These are phyloP conservation scores for Coprinopsis cinerea DNA, from an alignment of 768 basidiomycete genomes.

Conservation along the genomic window DNA sequence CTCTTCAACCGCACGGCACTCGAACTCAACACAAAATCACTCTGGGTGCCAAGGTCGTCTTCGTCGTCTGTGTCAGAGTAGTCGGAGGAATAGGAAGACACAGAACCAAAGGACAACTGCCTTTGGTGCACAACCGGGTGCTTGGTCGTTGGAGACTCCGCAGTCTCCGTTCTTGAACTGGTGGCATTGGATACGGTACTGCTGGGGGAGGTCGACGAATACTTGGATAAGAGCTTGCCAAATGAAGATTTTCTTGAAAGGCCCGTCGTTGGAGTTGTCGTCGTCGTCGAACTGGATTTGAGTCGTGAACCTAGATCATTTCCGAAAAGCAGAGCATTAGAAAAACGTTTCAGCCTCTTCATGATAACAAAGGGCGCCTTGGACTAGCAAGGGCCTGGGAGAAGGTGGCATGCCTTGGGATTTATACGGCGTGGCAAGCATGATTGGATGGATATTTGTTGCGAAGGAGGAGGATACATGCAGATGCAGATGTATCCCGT, in stretches of 20 bases:
- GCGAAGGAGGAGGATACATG: no score
- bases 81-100: conserved; percentile 43
- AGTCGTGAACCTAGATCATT: conserved; percentile 17
- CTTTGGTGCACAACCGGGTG: conserved; percentile 17
- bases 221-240: not conserved
- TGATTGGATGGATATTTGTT: no score
- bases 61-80: conserved; percentile 40
- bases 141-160: not conserved
- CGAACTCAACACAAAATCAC: conserved; percentile 14
- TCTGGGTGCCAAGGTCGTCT: conserved; percentile 16
- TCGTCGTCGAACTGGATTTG: conserved; percentile 4
- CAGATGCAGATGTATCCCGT: no score
- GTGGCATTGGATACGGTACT: not conserved
- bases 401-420: no score
- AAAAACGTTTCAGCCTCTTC: conserved; percentile 29
- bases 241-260: not conserved
- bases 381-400: no score
- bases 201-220: not conserved
- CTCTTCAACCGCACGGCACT: conserved; percentile 20
- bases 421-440: no score
- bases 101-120: conserved; percentile 27
- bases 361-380: no score
- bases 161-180: not conserved
- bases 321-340: conserved; percentile 22
- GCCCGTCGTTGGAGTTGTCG: not conserved